Conservation (phyloP, 2,329 filamentous ascomycete genomes). For the Sporothrix sp. region DNA sequence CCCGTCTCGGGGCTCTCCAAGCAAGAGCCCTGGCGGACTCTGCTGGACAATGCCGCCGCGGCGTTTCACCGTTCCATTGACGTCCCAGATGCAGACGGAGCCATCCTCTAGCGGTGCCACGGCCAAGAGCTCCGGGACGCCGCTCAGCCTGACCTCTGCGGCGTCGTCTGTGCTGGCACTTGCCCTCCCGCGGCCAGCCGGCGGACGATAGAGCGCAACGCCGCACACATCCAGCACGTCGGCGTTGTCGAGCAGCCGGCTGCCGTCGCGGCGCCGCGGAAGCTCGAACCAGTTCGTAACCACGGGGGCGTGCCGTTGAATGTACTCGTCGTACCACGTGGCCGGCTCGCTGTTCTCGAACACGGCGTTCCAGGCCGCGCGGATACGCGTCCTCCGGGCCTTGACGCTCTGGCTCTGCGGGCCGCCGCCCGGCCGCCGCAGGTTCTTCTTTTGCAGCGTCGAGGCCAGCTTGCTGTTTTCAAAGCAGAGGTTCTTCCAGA, state of each 20-base stretch:
- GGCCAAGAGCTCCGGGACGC: slow-evolving; percentile 40
- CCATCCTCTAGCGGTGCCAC: slow-evolving; percentile 78
- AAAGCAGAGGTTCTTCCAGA: slow-evolving; percentile 73
- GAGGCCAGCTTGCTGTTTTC: slow-evolving; percentile 57
- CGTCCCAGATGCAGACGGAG: slow-evolving; percentile 79
- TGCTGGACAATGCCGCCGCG: slow-evolving; percentile 55
- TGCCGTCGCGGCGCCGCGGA: slow-evolving; percentile 36
- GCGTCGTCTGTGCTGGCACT: slow-evolving; percentile 41
- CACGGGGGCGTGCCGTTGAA: slow-evolving; percentile 69
- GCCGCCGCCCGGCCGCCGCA: background rate
- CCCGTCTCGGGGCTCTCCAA: slow-evolving; percentile 37
- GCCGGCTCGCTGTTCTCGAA: slow-evolving; percentile 57
- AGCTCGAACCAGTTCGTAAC: slow-evolving; percentile 67
- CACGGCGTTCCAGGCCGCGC: slow-evolving; percentile 61
- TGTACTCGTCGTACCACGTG: slow-evolving; percentile 83
- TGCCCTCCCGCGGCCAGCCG: slow-evolving; percentile 26
- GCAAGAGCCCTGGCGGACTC: slow-evolving; percentile 59
- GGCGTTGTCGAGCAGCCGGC: slow-evolving; percentile 22
- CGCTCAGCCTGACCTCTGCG: slow-evolving; percentile 14
- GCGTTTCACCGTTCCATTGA: slow-evolving; percentile 44
- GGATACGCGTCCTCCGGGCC: slow-evolving; percentile 54
- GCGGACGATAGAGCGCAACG: slow-evolving; percentile 54
- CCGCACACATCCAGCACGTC: slow-evolving; percentile 60
- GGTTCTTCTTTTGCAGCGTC: no score
- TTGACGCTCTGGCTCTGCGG: background rate